phyloP scores from a whole-genome alignment of 805 yeast species.

The Blastobotrys mokoenaii region DNA sequence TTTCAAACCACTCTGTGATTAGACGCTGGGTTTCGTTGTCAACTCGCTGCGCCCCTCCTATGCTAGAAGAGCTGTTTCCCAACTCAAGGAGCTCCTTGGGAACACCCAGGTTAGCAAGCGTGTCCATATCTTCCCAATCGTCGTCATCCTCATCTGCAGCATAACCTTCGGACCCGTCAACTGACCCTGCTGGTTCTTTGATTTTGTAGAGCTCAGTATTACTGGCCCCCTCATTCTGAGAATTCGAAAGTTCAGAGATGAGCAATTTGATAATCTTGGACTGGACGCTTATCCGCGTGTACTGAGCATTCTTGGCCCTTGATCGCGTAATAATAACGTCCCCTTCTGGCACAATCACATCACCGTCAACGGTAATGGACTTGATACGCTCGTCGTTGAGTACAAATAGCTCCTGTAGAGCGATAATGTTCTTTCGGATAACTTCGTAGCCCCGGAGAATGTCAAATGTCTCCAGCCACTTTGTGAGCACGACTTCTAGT shows the following conservation, averaged over 20 bases:
- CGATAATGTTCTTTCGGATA: constrained; percentile 58
- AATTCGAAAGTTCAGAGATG: constrained; percentile 59
- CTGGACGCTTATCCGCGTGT: constrained; percentile 58
- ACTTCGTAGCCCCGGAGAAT: constrained; percentile 69
- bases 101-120: neutral
- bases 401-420: constrained; percentile 58
- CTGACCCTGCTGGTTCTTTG: constrained; percentile 11
- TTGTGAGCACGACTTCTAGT: constrained; percentile 51
- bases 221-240: constrained; percentile 39
- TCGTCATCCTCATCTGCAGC: constrained; percentile 39
- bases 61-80: neutral
- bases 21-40: constrained; percentile 19
- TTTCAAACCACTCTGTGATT: constrained; percentile 23
- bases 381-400: constrained; percentile 48
- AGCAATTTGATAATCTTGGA: constrained; percentile 67
- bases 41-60: constrained; percentile 2
- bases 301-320: constrained; percentile 63
- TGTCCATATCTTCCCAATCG: constrained; percentile 75
- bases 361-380: constrained; percentile 63
- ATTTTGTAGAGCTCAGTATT: constrained; percentile 1
- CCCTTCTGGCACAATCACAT: constrained; percentile 48
- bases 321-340: constrained; percentile 80
- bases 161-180: constrained; percentile 17
- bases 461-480: constrained; percentile 81
- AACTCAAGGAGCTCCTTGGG: neutral